Base-by-base conservation (phyloP, 345 rosid species). In the Pseudoturritis turrita region DNA sequence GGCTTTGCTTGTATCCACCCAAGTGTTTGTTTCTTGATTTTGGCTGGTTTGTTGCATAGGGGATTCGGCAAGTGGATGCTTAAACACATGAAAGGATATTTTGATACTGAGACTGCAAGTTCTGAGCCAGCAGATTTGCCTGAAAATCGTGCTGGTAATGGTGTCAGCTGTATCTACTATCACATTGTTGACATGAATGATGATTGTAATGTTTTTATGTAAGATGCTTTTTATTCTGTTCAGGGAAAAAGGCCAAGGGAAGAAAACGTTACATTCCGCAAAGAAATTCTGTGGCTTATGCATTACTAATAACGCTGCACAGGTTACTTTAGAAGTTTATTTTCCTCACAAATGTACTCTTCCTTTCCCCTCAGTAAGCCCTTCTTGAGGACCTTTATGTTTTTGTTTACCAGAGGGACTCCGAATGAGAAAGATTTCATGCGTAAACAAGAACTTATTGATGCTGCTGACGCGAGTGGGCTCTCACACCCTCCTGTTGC, bases 401-500 rank as follows among this genome's bases (percentile, higher is more conserved):
- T 35, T 55, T 12, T 75, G 68, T 43, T 47, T 44, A 29, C 60
- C 62, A 89, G 98, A 86, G 89, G 65, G 70, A 87, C 84, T 57
- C 39, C 80, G 26, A 78, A 77, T 74, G 96, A 88, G 66, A 81
- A 82, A 33, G 96, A 89, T 12, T 89, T 84, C 76, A 86, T 91
- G 98, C 78, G 65, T 33, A 89, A 88, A 73, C 91, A 88, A 80
- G 96, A 88, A 69, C 90, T 94, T 56, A 89, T 91, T 71, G 99
- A 91, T 81, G 95, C 89, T 33, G 83, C 96, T 69, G 99, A 94
- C 71, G 96, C 95, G 23, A 91, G 96, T 75, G 99, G 98, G 29
- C 96, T 91, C 77, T 91, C 97, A 75, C 86, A 86, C 43, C 81
- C 50, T 8, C 90, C 96, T 40, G 81, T 94, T 45, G 77, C n/a